Percentiles rank a stretch among this genome's conserved stretches.
Evolutionary conservation across 208 protist genomes (phyloP).

Genomic region (Acanthamoeba healyi): DNA sequence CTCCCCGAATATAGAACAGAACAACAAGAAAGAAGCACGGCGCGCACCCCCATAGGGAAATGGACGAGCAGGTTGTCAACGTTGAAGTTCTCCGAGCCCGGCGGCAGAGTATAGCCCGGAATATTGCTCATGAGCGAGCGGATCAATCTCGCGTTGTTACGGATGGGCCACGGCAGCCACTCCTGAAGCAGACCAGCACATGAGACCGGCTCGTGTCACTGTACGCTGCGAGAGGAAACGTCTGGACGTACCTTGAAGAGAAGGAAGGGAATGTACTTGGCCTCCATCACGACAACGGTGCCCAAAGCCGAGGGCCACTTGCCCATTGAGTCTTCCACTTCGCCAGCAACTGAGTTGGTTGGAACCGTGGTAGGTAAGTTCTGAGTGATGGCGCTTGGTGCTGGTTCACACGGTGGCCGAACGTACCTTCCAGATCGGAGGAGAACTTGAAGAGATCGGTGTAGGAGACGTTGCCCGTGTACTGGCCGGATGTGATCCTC

Average conservation of each 20-base stretch:
- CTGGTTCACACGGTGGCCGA: neutral
- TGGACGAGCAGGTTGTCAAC: constrained; percentile 52
- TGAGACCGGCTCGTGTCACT: neutral
- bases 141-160: constrained; percentile 50
- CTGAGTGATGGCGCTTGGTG: too few species aligned
- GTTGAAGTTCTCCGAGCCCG: constrained; percentile 14
- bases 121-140: constrained; percentile 46
- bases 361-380: too few species aligned
- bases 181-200: too few species aligned
- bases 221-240: neutral
- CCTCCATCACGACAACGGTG: constrained; percentile 94
- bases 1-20: too few species aligned
- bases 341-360: constrained; percentile 88
- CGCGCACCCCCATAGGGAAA: constrained; percentile 43
- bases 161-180: constrained; percentile 65
- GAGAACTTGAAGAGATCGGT: constrained; percentile 41
- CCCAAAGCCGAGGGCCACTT: constrained; percentile 95
- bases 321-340: constrained; percentile 88
- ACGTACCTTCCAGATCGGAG: neutral
- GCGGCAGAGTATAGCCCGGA: constrained; percentile 32
- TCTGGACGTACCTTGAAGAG: constrained; percentile 48
- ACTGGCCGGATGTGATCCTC: constrained; percentile 15
- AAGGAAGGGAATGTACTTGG: constrained; percentile 72
- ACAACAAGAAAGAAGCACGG: neutral
- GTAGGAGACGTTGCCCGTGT: constrained; percentile 21